These are phyloP conservation scores for Tolypocladium sp. DNA, from an alignment of 2,329 filamentous ascomycete genomes.

Conservation along the genomic window DNA sequence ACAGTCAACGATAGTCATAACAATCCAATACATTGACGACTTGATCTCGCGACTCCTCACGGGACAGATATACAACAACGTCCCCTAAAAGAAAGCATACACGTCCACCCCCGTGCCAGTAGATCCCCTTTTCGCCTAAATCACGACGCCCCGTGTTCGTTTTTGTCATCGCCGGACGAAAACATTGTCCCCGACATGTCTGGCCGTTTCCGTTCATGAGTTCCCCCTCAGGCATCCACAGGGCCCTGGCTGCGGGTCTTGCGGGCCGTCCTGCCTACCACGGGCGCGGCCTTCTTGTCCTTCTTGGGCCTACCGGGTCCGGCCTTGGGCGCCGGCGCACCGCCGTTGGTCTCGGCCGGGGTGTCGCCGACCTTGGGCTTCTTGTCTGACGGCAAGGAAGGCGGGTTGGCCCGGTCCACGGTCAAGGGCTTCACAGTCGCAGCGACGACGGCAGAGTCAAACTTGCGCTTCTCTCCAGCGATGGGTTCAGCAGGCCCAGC, in stretches of 20 bases:
- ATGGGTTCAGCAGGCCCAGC: neutral
- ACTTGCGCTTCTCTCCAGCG: constrained; percentile 29
- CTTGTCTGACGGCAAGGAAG: constrained; percentile 21
- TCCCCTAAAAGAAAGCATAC: neutral
- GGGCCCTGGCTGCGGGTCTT: constrained; percentile 35
- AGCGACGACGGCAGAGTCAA: constrained; percentile 15
- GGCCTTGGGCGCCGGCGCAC: constrained; percentile 14
- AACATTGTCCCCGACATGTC: neutral
- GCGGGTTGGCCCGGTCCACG: neutral
- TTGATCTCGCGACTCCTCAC: neutral
- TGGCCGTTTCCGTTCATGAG: neutral
- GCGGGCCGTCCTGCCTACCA: constrained; percentile 26
- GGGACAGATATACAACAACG: neutral
- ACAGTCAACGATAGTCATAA: neutral
- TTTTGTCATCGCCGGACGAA: neutral
- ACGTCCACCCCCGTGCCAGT: neutral
- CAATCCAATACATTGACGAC: neutral
- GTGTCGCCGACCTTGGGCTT: constrained; percentile 29
- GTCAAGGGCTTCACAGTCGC: neutral
- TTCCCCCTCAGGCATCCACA: constrained; percentile 13
- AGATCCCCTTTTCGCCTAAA: neutral
- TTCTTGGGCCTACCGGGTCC: constrained; percentile 20
- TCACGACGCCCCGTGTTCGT: neutral
- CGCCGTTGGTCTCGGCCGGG: constrained; percentile 9
- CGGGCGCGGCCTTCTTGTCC: constrained; percentile 23